These are phyloP conservation scores for Agastache rugosa DNA, from an alignment of 257 asterid species.

Conservation along the genomic window DNA sequence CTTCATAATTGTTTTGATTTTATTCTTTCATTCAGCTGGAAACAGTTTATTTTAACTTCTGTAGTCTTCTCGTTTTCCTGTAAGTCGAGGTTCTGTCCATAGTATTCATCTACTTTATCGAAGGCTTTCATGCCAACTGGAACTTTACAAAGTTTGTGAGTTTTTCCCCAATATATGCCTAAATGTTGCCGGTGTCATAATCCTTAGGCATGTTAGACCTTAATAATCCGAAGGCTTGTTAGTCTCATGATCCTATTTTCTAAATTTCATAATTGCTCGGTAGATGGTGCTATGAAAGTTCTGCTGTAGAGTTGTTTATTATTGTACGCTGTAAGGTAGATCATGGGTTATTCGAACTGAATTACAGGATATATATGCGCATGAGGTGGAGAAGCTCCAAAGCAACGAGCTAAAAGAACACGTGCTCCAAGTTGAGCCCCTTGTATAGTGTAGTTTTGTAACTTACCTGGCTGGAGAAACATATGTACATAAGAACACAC, in stretches of 20 bases:
- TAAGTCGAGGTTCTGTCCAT: background rate
- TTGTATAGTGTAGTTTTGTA: constrained; percentile 37
- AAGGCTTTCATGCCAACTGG: background rate
- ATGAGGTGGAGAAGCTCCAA: constrained; percentile 49
- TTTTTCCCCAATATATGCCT: background rate
- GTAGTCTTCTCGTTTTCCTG: background rate
- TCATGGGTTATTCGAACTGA: constrained; percentile 12
- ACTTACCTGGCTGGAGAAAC: background rate
- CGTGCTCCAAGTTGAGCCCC: constrained; percentile 36
- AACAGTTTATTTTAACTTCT: background rate
- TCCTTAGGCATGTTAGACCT: background rate
- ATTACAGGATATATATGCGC: constrained; percentile 48
- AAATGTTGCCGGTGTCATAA: background rate
- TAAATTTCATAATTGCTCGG: background rate
- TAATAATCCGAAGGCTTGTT: background rate
- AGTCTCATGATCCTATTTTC: background rate
- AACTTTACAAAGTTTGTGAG: background rate
- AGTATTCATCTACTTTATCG: background rate
- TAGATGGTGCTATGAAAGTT: too few relatives aligned
- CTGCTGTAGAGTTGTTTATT: background rate
- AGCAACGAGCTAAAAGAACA: constrained; percentile 43
- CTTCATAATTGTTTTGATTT: background rate
- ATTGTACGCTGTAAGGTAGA: background rate
- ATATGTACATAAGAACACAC: constrained; percentile 54
- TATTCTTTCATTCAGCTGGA: constrained; percentile 7